Evolutionary conservation across 768 basidiomycete species (phyloP).

Genomic region (Royoungia palumana): DNA sequence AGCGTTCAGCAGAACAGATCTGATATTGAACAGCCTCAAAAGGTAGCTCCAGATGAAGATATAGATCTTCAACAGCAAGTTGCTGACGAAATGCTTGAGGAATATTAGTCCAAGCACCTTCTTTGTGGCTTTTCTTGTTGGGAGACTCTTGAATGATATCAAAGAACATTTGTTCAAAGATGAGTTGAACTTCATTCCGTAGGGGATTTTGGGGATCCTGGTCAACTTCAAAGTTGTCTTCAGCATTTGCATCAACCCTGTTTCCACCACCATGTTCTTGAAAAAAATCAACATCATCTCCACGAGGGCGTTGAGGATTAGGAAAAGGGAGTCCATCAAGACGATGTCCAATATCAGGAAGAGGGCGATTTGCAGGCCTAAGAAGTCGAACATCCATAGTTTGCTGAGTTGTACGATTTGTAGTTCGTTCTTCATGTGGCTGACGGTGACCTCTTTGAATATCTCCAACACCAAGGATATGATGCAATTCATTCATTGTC

Average conservation of each 20-base stretch:
- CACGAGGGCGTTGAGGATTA: neutral
- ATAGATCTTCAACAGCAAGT: neutral
- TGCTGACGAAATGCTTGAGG: neutral
- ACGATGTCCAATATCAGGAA: neutral
- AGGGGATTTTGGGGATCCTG: neutral
- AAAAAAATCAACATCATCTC: slow-evolving; percentile 6
- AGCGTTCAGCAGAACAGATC: neutral
- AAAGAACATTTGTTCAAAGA: neutral
- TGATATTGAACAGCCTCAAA: neutral
- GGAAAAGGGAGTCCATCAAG: neutral
- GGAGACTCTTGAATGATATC: neutral
- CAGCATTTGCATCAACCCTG: neutral
- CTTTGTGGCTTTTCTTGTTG: neutral
- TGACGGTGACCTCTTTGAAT: neutral
- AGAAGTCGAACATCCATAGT: neutral
- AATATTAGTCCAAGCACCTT: neutral
- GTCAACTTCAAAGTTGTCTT: neutral
- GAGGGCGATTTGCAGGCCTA: neutral
- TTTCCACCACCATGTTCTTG: neutral
- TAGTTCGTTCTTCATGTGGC: neutral
- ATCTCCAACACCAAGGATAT: neutral
- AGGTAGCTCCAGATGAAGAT: neutral
- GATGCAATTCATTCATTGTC: neutral
- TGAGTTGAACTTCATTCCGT: neutral
- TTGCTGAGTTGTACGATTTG: neutral